Evolutionary conservation across 2,329 filamentous ascomycete genomes (phyloP), one percentile per base, ranked within the genome.

Genomic region (Chaetomiaceae sp.): DNA sequence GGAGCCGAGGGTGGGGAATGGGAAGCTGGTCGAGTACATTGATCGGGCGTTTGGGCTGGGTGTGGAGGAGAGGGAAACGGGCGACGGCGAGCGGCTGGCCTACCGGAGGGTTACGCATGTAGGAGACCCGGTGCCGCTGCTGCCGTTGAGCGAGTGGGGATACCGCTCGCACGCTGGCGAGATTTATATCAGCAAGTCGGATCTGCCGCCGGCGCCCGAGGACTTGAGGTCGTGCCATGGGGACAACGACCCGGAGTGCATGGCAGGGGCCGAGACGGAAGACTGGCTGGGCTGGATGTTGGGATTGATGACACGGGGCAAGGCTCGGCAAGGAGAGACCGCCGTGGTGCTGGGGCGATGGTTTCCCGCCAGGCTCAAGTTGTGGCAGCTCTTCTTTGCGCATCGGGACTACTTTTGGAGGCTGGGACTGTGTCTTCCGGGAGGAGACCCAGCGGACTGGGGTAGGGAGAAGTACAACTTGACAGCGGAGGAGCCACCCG

Each of bases 391-490:
- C 7, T 85, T 97, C 64, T 95, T 95, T 68, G 87, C 91, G 1
- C 93, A 99, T 70, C 76, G 93, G 34, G 93, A 99, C 70, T 99
- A 99, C 68, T 97, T 99, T 69, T 95, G 89, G 88, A 78, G 93
- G 50, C 68, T 99, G 47, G 93, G 93, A 0, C 72, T 97, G 27
- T 99, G 93, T 70, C 75, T 96, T 2, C 91, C 92, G 0, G 86
- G 86, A 12, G 87, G 87, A 12, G 85, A 86, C 64, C 83, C 84
- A 3, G 72, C 74, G 40, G 79, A 87, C 59, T 87, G 85, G 85
- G 79, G 75, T 16, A 71, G 77, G 55, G 73, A 76, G 40, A 67
- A 64, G 52, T 75, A 79, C 63, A 68, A 72, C 51, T 62, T 72
- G 39, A 58, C 60, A 63, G 67, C 43, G 54, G 75, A 35, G 73